These are phyloP conservation scores for Gilbertella persicaria DNA, from an alignment of 371 early-diverging fungal genomes.

Conservation along the genomic window DNA sequence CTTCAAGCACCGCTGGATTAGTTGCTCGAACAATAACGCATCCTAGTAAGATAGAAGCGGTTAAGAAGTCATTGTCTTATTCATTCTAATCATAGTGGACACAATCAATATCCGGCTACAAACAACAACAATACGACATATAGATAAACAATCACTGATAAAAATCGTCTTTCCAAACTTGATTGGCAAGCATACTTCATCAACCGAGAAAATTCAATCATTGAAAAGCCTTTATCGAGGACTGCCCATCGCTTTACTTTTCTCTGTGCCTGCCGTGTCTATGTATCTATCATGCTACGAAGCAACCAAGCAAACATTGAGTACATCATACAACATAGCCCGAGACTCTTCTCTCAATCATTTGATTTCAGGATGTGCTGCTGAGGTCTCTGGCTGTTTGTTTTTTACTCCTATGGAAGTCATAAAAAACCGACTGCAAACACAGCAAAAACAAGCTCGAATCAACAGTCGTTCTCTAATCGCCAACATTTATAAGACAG, in stretches of 20 bases:
- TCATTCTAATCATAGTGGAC: slow-evolving; percentile 46
- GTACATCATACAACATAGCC: slow-evolving; percentile 2
- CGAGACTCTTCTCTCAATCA: slow-evolving; percentile 41
- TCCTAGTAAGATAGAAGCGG: slow-evolving; percentile 40
- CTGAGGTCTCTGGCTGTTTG: slow-evolving; percentile 59
- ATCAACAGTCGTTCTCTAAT: slow-evolving; percentile 4
- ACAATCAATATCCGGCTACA: slow-evolving; percentile 81
- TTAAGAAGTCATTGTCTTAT: neutral
- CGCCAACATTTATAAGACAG: slow-evolving; percentile 45
- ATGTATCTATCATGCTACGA: slow-evolving; percentile 79
- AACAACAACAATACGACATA: slow-evolving; percentile 21
- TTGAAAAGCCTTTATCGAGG: slow-evolving; percentile 57
- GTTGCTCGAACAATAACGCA: slow-evolving; percentile 65
- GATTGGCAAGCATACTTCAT: neutral
- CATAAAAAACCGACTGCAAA: slow-evolving; percentile 73
- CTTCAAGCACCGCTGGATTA: slow-evolving; percentile 60
- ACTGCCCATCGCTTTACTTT: slow-evolving; percentile 65
- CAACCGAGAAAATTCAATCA: slow-evolving; percentile 6
- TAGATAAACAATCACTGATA: neutral
- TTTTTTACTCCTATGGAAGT: slow-evolving; percentile 87
- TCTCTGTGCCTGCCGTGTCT: slow-evolving; percentile 76
- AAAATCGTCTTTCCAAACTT: slow-evolving; percentile 5
- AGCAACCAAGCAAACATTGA: slow-evolving; percentile 50
- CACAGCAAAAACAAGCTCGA: slow-evolving; percentile 3
- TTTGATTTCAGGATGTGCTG: slow-evolving; percentile 52